phyloP scores from a whole-genome alignment of 78 protist genomes.

The Dictyostelium citrinum region DNA sequence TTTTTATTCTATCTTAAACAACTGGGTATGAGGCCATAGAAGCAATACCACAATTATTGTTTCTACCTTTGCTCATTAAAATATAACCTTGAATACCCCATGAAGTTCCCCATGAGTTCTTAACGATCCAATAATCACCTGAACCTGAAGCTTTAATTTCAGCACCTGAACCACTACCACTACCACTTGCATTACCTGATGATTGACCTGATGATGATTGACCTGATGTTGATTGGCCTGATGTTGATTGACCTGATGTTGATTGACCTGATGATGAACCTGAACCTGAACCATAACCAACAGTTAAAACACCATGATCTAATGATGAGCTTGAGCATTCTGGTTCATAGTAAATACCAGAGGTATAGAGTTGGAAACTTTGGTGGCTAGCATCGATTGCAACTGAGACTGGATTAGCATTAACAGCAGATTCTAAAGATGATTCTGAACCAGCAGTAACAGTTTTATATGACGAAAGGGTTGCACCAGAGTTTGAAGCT shows the following conservation, averaged over 20 bases:
- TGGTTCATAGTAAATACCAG: conserved; percentile 84
- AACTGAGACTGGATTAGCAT: conserved; percentile 84
- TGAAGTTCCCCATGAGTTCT: conserved; percentile 95
- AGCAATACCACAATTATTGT: conserved; percentile 91
- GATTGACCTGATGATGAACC: conserved; percentile 21
- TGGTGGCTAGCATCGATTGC: conserved; percentile 91
- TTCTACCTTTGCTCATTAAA: conserved; percentile 57
- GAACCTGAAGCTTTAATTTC: background rate
- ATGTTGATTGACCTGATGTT: too few relatives aligned
- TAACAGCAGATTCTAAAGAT: conserved; percentile 67
- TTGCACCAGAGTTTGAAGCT: conserved; percentile 45
- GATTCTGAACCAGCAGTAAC: conserved; percentile 72
- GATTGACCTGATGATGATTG: background rate
- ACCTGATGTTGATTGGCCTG: background rate
- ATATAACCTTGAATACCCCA: conserved; percentile 89
- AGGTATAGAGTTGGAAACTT: conserved; percentile 88
- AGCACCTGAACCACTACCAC: background rate
- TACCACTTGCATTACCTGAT: background rate
- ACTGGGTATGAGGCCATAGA: conserved; percentile 55
- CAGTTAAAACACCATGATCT: conserved; percentile 92
- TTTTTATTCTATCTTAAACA: background rate
- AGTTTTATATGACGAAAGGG: conserved; percentile 47
- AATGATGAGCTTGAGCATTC: conserved; percentile 67
- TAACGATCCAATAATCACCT: conserved; percentile 89
- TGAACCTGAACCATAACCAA: conserved; percentile 82